Evolutionary conservation across 164 flowering plant genomes (phyloP).

Genomic region (Liriodendron chinense): DNA sequence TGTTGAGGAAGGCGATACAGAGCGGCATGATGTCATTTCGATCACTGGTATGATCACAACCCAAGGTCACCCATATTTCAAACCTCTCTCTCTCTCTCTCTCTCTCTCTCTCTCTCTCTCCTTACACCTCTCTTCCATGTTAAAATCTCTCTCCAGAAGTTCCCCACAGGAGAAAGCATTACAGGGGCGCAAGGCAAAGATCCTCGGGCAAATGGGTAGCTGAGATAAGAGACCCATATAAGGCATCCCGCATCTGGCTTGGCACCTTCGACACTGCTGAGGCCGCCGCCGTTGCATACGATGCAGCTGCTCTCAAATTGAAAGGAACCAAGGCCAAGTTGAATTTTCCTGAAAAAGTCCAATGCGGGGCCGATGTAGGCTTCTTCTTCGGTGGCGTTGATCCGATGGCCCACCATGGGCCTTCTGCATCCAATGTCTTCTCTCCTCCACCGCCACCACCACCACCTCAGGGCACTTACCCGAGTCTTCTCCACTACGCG

Average conservation of each 20-base stretch:
- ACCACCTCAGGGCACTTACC: slow-evolving; percentile 12
- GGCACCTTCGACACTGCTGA: slow-evolving; percentile 80
- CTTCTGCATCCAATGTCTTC: not conserved
- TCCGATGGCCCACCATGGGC: slow-evolving; percentile 2
- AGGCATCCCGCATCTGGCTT: slow-evolving; percentile 82
- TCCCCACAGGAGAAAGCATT: slow-evolving; percentile 45
- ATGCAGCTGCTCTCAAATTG: slow-evolving; percentile 69
- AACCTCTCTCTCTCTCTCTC: slow-evolving; percentile 2
- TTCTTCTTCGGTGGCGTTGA: slow-evolving; percentile 9
- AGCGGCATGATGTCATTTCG: slow-evolving; percentile 15
- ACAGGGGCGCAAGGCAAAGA: slow-evolving; percentile 80
- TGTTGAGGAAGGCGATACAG: too few species aligned
- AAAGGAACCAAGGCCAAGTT: slow-evolving; percentile 79
- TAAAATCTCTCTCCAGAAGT: not conserved
- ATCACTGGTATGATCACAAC: too few species aligned
- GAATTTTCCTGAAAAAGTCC: slow-evolving; percentile 77
- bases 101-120: slow-evolving; percentile 10
- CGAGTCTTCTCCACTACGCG: slow-evolving; percentile 29
- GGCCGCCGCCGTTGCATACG: slow-evolving; percentile 76
- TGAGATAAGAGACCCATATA: slow-evolving; percentile 76
- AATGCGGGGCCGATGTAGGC: slow-evolving; percentile 26
- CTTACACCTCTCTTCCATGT: not conserved
- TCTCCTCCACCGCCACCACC: not conserved
- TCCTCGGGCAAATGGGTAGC: slow-evolving; percentile 93
- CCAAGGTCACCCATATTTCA: too few species aligned